phyloP scores from a whole-genome alignment of 2,329 filamentous ascomycete genomes.

The Biscogniauxia sp. region DNA sequence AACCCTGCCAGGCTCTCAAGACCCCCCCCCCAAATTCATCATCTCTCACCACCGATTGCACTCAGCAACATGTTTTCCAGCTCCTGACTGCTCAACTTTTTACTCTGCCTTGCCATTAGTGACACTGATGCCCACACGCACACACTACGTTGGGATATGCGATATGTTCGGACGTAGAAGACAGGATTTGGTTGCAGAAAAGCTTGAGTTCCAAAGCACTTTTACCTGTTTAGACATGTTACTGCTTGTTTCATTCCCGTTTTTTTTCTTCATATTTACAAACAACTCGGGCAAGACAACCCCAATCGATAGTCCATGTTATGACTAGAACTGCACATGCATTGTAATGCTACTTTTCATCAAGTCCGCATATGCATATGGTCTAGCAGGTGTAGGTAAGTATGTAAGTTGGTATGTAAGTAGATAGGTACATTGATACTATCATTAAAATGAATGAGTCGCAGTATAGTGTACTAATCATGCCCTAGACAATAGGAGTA shows the following conservation, averaged over 20 bases:
- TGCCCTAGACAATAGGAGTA: constrained; percentile 22
- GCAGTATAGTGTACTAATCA: constrained; percentile 25
- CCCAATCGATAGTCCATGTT: not conserved
- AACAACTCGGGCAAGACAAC: not conserved
- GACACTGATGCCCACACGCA: constrained; percentile 16
- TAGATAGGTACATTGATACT: constrained; percentile 7
- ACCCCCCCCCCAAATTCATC: constrained; percentile 14
- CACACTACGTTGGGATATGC: constrained; percentile 12
- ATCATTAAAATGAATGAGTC: constrained; percentile 15
- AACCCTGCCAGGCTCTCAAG: constrained; percentile 19
- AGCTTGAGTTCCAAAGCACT: not conserved
- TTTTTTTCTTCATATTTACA: not conserved
- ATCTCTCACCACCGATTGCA: constrained; percentile 22
- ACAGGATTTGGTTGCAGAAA: not conserved
- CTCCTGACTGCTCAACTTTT: constrained; percentile 8
- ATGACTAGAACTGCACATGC: not conserved
- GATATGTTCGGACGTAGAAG: constrained; percentile 4
- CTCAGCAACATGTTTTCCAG: constrained; percentile 22
- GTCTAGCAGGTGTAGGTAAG: not conserved
- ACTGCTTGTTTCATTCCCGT: not conserved
- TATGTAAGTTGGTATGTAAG: not conserved
- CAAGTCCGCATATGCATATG: not conserved
- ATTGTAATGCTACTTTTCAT: not conserved
- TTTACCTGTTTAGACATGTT: not conserved
- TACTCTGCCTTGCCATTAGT: not conserved